Conservation (phyloP, 2,329 filamentous ascomycete species). For the Tolypocladium tundrense region DNA sequence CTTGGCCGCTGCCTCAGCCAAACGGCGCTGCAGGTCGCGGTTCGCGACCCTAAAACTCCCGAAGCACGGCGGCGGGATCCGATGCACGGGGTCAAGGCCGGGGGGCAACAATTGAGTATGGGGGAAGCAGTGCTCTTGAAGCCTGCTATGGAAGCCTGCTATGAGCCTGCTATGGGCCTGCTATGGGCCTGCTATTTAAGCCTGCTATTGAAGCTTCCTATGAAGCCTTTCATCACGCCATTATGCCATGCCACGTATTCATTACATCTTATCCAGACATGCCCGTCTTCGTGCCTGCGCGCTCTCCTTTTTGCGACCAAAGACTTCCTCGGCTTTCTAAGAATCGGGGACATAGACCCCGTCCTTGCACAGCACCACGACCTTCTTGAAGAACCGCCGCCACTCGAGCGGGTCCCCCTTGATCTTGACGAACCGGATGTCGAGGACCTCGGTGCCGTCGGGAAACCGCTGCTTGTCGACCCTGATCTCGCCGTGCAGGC, state of each 20-base stretch:
- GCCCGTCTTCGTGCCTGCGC: background rate
- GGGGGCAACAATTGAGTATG: background rate
- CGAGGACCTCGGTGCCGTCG: conserved; percentile 53
- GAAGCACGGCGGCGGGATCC: background rate
- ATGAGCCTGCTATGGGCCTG: background rate
- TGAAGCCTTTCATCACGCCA: background rate
- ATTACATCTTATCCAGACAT: background rate
- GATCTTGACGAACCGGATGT: conserved; percentile 85
- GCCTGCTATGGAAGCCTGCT: background rate
- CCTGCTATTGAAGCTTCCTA: too few relatives aligned
- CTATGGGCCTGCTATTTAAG: too few relatives aligned
- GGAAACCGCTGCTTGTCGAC: conserved; percentile 55
- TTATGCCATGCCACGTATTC: background rate
- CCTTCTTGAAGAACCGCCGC: conserved; percentile 92
- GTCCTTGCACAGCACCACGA: conserved; percentile 81
- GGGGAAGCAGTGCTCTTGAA: background rate
- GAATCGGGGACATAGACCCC: conserved; percentile 52
- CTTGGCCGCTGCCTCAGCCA: background rate
- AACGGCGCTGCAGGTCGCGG: background rate
- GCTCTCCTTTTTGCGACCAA: conserved; percentile 3
- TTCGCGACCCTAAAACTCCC: background rate
- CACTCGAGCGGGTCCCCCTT: conserved; percentile 96
- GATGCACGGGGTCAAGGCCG: background rate
- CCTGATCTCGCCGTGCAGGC: conserved; percentile 63
- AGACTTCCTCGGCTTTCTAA: conserved; percentile 17